Base-by-base conservation (phyloP, 1,284 basidiomycete species). In the Vanrija pseudolonga region DNA sequence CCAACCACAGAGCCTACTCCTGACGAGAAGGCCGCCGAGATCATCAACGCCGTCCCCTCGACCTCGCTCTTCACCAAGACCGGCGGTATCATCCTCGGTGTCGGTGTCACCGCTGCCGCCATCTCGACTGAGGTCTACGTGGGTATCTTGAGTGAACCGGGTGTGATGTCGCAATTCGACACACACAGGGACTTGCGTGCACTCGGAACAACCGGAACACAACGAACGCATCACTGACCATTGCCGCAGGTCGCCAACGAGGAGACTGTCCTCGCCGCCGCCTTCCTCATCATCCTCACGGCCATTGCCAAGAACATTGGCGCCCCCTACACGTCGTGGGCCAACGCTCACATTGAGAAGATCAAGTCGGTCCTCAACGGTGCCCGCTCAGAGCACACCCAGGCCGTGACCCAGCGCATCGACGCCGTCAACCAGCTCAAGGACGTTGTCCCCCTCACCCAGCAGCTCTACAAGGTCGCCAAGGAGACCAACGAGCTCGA, bases 81-180 rank as follows among this genome's bases (percentile, higher is more conserved):
- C 50, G 91, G 92, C 62, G 86, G 89, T 61, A 87, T 94, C 70
- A 82, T 96, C 70, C 85, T 97, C 60, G 91, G 92, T 69, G 90
- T 91, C 39, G 93, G 91, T 73, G 81, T 92, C 59, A 81, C 88
- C 58, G 95, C 94, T 24, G 85, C 92, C 19, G 94, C 93, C 72
- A 94, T 98, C 79, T 96, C 92, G 39, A 89, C 93, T 76, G 95
- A 98, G 80, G 85, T 98, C 55, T 98, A 97, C 76, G 95, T 77
- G 68, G 41, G 75, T 72, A 4, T 50, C 45, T 20, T 12, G 18
- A 19, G 41, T n/a, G n/a, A n/a, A n/a, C n/a, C 44, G 24, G 28
- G 43, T 45, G 24, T 24, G 17, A 45, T 45, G 43, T 23, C 23
- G 43, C 15, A 18, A 26, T 44, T 44, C 24, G 43, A 7, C 20